phyloP scores from a whole-genome alignment of 2,329 filamentous ascomycete species.

The Ophiocordyceps robertsii region DNA sequence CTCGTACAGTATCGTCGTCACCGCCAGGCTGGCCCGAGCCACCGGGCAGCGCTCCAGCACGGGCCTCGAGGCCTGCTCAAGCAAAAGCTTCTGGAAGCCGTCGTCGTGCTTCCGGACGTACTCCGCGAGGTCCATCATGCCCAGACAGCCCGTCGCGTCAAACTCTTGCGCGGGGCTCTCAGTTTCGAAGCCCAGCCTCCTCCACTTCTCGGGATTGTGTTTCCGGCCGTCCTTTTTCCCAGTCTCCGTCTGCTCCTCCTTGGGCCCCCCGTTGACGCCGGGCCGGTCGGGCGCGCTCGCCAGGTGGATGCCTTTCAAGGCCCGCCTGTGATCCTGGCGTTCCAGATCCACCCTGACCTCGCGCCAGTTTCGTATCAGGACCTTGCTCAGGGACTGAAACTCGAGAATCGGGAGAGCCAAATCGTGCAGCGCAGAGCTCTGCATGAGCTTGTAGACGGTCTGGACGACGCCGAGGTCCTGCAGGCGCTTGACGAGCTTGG shows the following conservation, averaged over 20 bases:
- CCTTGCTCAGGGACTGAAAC: constrained; percentile 84
- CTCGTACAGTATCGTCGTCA: constrained; percentile 82
- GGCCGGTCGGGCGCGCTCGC: constrained; percentile 57
- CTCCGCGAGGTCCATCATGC: constrained; percentile 95
- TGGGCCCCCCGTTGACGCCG: constrained; percentile 20
- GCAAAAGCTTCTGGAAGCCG: constrained; percentile 76
- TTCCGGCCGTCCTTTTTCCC: constrained; percentile 31
- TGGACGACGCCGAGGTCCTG: constrained; percentile 90
- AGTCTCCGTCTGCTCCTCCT: constrained; percentile 21
- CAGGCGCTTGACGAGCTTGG: constrained; percentile 83
- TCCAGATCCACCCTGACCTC: constrained; percentile 77
- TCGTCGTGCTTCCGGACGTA: constrained; percentile 89
- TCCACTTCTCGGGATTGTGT: constrained; percentile 87
- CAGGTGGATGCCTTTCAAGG: constrained; percentile 73
- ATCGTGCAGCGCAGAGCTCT: constrained; percentile 83
- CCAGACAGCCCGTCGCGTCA: constrained; percentile 71
- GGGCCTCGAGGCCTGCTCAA: constrained; percentile 73
- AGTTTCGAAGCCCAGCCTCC: constrained; percentile 77
- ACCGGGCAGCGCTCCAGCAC: constrained; percentile 68
- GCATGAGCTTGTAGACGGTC: constrained; percentile 86
- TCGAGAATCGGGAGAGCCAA: constrained; percentile 80
- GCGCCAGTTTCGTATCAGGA: constrained; percentile 76
- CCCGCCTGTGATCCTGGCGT: constrained; percentile 73
- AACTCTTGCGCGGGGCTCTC: constrained; percentile 84
- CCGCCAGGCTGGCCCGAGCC: constrained; percentile 70